Evolutionary conservation across 371 early-diverging fungal species (phyloP), one percentile per base, ranked within the genome.

Genomic region (Saksenaea vasiformis): DNA sequence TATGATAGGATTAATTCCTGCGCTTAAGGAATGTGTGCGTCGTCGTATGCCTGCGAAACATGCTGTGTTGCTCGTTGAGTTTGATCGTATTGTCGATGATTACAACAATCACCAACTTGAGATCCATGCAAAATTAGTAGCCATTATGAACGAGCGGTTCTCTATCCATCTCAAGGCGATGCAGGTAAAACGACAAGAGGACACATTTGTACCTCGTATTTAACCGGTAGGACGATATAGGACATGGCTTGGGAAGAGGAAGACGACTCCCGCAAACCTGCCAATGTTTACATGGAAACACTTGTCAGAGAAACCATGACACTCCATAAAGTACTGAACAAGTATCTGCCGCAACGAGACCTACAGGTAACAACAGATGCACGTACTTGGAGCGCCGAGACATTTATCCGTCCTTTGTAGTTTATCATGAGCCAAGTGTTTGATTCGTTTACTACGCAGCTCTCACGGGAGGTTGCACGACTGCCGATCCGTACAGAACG

Each of bases 91-190:
- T 8, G 65, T 78, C 11, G 79, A 83, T 68, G 98, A 98, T 65
- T 95, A 89, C 65, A 69, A 74, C 38, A 89, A 94, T 27, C 97
- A 98, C 72, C 97, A 96, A 75, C 72, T 74, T 11, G 95, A 95
- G 64, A 83, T 98, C 66, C 93, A 93, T 65, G 72, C 79, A 19
- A 97, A 97, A 62, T 75, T 98, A 19, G 89, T 96, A 1, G 78
- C 90, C 1, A 96, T 97, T 58, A 97, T 98, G 98, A 83, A 91
- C 15, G 97, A 97, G 56, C 81, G 95, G 22, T 85, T 95, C 31
- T 72, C 76, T n/a, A 79, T 89, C 26, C 96, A 97, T 63, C 79
- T 86, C 22, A 80, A 84, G 24, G 78, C 85, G 47, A 82, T 95
- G 62, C 79, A 80, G 56, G 85, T 85, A 64, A 56, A 41, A 22